Evolutionary conservation across 2,329 filamentous ascomycete species (phyloP).

Genomic region (Fusarium sp.): DNA sequence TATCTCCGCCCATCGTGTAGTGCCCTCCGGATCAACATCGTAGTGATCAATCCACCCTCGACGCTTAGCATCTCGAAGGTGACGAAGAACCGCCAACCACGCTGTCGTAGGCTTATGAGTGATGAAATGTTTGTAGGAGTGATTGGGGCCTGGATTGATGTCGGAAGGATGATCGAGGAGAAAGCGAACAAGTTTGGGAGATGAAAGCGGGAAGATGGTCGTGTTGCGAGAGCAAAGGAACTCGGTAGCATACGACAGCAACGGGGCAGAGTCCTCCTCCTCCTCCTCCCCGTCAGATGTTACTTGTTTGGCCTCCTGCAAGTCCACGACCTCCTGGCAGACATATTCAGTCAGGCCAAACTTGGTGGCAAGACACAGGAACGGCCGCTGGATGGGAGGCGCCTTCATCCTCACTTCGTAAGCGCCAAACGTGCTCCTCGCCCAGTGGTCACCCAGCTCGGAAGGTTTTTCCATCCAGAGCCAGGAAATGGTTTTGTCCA

Average conservation of each 20-base stretch:
- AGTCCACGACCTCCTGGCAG: constrained; percentile 36
- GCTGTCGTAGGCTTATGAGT: constrained; percentile 44
- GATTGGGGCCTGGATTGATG: constrained; percentile 37
- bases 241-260: constrained; percentile 53
- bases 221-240: constrained; percentile 54
- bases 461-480: constrained; percentile 50
- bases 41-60: constrained; percentile 52
- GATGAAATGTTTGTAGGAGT: constrained; percentile 44
- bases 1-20: constrained; percentile 50
- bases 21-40: constrained; percentile 48
- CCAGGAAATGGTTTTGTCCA: constrained; percentile 51
- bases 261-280: constrained; percentile 44
- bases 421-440: constrained; percentile 50
- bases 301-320: neutral
- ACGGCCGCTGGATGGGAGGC: constrained; percentile 50
- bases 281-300: neutral
- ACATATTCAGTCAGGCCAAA: constrained; percentile 53
- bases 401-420: constrained; percentile 53
- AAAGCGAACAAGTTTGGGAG: constrained; percentile 46
- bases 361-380: constrained; percentile 52
- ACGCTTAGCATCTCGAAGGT: constrained; percentile 51
- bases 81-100: constrained; percentile 51
- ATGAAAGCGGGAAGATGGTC: constrained; percentile 54
- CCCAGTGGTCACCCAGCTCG: constrained; percentile 54
- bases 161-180: constrained; percentile 41